phyloP scores from a whole-genome alignment of 2,329 filamentous ascomycete genomes.

The Endothia cerciana region DNA sequence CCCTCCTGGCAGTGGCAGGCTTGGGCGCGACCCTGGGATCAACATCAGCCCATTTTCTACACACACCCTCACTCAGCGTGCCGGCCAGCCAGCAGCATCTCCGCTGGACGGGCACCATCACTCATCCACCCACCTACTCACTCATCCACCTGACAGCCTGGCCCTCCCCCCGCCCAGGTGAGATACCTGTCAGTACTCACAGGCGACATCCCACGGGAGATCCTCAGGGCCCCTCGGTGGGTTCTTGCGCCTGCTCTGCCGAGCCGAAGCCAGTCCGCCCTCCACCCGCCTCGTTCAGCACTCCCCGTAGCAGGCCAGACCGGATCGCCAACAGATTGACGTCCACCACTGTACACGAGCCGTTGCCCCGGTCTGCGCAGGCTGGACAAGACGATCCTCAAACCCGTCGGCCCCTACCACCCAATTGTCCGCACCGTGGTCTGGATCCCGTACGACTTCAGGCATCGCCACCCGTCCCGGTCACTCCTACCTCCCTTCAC shows the following conservation, averaged over 20 bases:
- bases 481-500: neutral
- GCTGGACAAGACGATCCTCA: neutral
- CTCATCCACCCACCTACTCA: too few relatives aligned
- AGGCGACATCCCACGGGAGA: neutral
- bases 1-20: neutral
- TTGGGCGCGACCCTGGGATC: neutral
- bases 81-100: constrained; percentile 2
- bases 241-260: neutral
- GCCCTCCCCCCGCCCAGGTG: neutral
- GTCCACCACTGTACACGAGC: too few relatives aligned
- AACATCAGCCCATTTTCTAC: constrained; percentile 15
- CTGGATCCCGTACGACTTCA: neutral
- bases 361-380: neutral
- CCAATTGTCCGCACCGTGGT: neutral
- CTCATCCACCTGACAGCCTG: too few relatives aligned
- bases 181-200: neutral
- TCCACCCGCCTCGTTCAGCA: neutral
- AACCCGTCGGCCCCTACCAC: neutral
- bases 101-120: too few relatives aligned
- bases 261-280: neutral
- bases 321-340: too few relatives aligned
- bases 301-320: neutral
- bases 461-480: neutral
- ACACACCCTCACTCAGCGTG: constrained; percentile 9
- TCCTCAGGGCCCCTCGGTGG: neutral